Conservation (phyloP, 2,329 filamentous ascomycete genomes). For the Fusarium sarcochroum region DNA sequence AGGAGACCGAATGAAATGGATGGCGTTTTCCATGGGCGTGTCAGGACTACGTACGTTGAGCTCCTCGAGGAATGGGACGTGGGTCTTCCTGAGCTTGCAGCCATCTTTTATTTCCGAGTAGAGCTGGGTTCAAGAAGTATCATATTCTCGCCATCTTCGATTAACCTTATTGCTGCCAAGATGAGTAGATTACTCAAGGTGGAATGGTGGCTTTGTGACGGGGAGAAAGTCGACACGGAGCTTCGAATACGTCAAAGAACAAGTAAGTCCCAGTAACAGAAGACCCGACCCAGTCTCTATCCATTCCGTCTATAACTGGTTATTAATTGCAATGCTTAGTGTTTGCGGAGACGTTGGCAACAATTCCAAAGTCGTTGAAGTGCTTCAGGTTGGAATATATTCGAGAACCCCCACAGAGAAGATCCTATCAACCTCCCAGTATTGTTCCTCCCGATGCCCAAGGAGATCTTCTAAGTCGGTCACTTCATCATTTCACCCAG, state of each 20-base stretch:
- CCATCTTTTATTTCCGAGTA: conserved; percentile 10
- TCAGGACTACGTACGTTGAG: conserved; percentile 2
- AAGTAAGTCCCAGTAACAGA: neutral
- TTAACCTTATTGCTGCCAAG: conserved; percentile 6
- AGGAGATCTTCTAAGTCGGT: conserved; percentile 9
- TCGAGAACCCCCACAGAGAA: neutral
- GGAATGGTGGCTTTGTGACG: conserved; percentile 19
- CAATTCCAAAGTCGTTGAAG: conserved; percentile 8
- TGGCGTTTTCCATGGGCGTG: neutral
- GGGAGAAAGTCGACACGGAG: neutral
- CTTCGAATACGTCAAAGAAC: conserved; percentile 16
- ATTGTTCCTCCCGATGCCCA: neutral
- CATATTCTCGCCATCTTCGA: conserved; percentile 17
- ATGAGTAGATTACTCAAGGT: conserved; percentile 9
- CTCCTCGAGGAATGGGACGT: neutral
- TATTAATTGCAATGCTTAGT: neutral
- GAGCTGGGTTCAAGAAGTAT: conserved; percentile 13
- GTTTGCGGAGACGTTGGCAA: conserved; percentile 11
- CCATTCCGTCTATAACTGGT: no score
- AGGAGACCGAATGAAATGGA: neutral
- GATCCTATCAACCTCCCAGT: neutral
- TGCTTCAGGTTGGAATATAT: conserved; percentile 10
- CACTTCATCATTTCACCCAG: conserved; percentile 1
- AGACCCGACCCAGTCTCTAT: rapidly evolving
- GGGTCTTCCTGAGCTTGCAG: neutral